Evolutionary conservation across 352 stramenopile genomes (phyloP).

Genomic region (Phytophthora fragariae): DNA sequence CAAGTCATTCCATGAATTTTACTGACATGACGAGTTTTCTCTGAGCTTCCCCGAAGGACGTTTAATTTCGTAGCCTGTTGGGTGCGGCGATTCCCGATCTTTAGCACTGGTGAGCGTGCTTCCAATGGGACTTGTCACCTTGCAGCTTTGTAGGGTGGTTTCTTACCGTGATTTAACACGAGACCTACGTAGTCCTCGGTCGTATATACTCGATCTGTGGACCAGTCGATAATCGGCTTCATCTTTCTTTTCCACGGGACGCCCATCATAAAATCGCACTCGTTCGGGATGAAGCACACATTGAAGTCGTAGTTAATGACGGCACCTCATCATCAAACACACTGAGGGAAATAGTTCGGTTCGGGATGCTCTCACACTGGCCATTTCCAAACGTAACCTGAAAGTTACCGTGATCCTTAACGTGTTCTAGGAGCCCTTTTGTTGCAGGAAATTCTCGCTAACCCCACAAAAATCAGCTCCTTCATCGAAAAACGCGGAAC

Average conservation of each 20-base stretch:
- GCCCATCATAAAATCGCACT: constrained; percentile 9
- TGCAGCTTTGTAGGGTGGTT: constrained; percentile 2
- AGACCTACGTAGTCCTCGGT: not conserved
- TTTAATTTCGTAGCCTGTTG: not conserved
- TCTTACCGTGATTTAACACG: not conserved
- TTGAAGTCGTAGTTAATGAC: constrained; percentile 13
- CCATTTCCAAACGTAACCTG: constrained; percentile 6
- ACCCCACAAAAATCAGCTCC: constrained; percentile 15
- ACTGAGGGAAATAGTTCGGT: not conserved
- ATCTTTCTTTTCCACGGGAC: constrained; percentile 16
- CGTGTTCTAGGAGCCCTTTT: not conserved
- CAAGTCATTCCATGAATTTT: not conserved
- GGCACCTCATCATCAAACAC: constrained; percentile 9
- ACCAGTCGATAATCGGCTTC: constrained; percentile 6
- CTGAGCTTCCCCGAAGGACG: not conserved
- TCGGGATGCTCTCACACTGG: not conserved
- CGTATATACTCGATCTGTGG: constrained; percentile 3
- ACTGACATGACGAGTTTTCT: not conserved
- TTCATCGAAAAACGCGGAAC: constrained; percentile 5
- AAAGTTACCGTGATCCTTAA: not conserved
- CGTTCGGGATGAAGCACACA: constrained; percentile 11
- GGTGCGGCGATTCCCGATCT: not conserved
- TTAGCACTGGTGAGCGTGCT: not conserved
- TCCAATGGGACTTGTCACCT: not conserved
- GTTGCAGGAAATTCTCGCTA: not conserved